Percentiles rank a stretch among this genome's conserved stretches.
Conservation (phyloP, 306 rosid species). For the Aeschynomene evenia region DNA sequence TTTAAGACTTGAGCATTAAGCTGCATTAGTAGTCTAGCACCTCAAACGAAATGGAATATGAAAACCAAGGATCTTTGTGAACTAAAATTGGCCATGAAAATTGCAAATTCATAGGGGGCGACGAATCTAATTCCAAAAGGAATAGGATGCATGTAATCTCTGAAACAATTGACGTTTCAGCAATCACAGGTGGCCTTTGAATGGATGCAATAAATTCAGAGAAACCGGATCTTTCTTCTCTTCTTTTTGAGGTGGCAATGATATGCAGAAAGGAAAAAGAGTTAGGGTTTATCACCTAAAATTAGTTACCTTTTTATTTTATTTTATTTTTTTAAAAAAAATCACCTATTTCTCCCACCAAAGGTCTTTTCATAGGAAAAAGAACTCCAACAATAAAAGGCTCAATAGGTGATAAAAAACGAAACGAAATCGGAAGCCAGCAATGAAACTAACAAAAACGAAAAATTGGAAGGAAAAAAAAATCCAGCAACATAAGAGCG, state of each 20-base stretch:
- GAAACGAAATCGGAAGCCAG: background rate
- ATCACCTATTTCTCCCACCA: background rate
- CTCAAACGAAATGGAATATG: background rate
- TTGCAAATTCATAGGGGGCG: slow-evolving; percentile 16
- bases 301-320: too few relatives aligned
- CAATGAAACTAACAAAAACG: background rate
- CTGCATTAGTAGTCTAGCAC: background rate
- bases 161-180: background rate
- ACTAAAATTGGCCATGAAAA: background rate
- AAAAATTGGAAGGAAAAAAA: background rate
- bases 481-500: background rate
- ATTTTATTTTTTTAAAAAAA: background rate
- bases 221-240: background rate
- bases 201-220: background rate
- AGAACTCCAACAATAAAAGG: background rate
- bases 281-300: too few relatives aligned
- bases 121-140: slow-evolving; percentile 30
- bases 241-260: background rate
- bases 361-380: background rate
- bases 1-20: background rate
- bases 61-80: background rate
- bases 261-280: background rate
- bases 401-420: background rate
- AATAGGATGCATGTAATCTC: slow-evolving; percentile 3
- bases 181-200: background rate